Conservation (phyloP, 306 rosid species). For the Mucuna pruriens region DNA sequence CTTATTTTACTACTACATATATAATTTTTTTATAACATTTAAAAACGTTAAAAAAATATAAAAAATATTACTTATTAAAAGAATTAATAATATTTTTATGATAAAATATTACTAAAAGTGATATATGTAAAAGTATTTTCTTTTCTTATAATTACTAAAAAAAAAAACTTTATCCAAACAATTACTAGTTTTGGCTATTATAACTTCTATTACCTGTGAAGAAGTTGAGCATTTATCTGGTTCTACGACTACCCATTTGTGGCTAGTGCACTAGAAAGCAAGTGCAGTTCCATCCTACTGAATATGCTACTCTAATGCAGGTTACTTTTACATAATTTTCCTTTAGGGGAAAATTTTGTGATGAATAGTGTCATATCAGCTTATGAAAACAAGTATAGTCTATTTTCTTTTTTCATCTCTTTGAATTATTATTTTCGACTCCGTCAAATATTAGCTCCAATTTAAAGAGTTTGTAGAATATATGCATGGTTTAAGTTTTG, state of each 20-base stretch:
- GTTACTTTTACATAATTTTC: background rate
- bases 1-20: too few relatives aligned
- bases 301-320: background rate
- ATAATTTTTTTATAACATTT: too few relatives aligned
- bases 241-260: slow-evolving; percentile 6
- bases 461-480: background rate
- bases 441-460: background rate
- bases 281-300: background rate
- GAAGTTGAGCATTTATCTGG: slow-evolving; percentile 1
- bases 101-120: too few relatives aligned
- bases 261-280: background rate
- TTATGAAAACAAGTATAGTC: slow-evolving; percentile 9
- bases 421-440: slow-evolving; percentile 2
- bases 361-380: background rate
- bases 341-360: background rate
- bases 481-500: background rate
- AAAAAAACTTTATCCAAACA: too few relatives aligned
- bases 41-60: too few relatives aligned
- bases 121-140: too few relatives aligned
- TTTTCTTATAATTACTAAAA: too few relatives aligned
- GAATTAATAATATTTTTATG: too few relatives aligned
- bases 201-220: background rate
- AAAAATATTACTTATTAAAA: too few relatives aligned
- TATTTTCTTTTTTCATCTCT: slow-evolving; percentile 14
- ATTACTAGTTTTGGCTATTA: too few relatives aligned